Conservation (phyloP, 1,284 basidiomycete species). For the Apiotrichum siamense region DNA sequence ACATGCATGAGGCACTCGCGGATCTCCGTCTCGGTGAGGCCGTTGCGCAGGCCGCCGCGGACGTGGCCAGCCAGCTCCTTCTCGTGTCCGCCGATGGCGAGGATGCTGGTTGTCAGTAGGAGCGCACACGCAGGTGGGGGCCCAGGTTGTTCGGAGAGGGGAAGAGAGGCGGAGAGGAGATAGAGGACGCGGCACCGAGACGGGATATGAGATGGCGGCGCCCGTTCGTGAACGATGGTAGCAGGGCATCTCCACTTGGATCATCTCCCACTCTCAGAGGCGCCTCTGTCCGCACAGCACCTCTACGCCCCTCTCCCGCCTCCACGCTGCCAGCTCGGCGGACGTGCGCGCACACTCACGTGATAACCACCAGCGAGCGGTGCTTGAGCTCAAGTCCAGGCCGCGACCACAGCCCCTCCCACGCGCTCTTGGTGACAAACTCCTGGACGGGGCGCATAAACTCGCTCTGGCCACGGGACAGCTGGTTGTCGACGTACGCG, state of each 20-base stretch:
- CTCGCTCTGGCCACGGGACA: slow-evolving; percentile 13
- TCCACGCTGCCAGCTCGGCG: neutral
- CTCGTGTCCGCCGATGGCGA: slow-evolving; percentile 16
- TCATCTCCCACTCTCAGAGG: no score
- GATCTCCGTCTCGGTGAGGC: slow-evolving; percentile 19
- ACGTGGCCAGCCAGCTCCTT: slow-evolving; percentile 17
- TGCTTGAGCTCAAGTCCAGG: slow-evolving; percentile 20
- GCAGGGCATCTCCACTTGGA: no score
- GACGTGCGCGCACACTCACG: no score
- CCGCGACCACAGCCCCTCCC: slow-evolving; percentile 19
- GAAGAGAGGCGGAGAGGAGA: neutral
- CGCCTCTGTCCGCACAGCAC: neutral
- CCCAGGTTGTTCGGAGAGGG: neutral
- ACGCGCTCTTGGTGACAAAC: slow-evolving; percentile 16
- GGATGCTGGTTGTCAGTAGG: slow-evolving; percentile 13
- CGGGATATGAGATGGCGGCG: no score
- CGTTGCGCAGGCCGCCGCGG: slow-evolving; percentile 18
- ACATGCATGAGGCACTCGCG: slow-evolving; percentile 17
- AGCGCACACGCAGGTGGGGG: neutral
- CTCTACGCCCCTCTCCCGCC: neutral
- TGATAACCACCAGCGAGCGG: slow-evolving; percentile 20
- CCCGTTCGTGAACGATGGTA: no score
- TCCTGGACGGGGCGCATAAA: slow-evolving; percentile 22
- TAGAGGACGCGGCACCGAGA: no score
- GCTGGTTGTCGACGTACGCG: slow-evolving; percentile 19